phyloP scores from a whole-genome alignment of 2,329 filamentous ascomycete species.

The Stemphylium vesicarium region DNA sequence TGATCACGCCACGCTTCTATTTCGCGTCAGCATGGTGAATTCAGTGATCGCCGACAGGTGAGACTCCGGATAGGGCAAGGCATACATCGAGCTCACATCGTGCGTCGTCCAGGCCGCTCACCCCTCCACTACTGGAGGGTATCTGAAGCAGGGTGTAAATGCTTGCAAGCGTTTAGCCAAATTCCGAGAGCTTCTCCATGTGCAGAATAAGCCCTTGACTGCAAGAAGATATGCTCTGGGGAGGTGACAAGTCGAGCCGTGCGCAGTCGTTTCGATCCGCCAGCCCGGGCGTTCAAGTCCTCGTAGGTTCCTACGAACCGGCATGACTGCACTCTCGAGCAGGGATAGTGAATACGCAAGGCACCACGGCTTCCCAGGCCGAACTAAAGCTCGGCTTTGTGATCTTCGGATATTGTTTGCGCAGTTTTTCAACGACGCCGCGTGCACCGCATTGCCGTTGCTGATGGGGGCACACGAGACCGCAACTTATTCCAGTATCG shows the following conservation, averaged over 20 bases:
- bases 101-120: neutral
- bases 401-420: constrained; percentile 30
- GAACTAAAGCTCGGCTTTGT: constrained; percentile 20
- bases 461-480: constrained; percentile 13
- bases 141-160: neutral
- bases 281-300: neutral
- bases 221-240: neutral
- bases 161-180: neutral
- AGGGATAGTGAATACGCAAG: constrained; percentile 4
- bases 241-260: neutral
- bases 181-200: neutral
- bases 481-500: neutral
- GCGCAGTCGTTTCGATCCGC: neutral
- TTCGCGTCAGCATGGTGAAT: neutral
- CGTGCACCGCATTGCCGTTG: constrained; percentile 13
- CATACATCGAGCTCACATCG: neutral
- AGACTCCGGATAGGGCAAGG: neutral
- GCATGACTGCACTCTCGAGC: neutral
- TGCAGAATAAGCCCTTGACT: neutral
- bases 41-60: neutral
- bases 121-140: neutral
- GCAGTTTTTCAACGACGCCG: constrained; percentile 19
- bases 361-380: constrained; percentile 28
- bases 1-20: neutral
- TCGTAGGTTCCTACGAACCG: neutral